Base-by-base conservation (phyloP, 2,329 filamentous ascomycete species). In the Fusarium virguliforme region DNA sequence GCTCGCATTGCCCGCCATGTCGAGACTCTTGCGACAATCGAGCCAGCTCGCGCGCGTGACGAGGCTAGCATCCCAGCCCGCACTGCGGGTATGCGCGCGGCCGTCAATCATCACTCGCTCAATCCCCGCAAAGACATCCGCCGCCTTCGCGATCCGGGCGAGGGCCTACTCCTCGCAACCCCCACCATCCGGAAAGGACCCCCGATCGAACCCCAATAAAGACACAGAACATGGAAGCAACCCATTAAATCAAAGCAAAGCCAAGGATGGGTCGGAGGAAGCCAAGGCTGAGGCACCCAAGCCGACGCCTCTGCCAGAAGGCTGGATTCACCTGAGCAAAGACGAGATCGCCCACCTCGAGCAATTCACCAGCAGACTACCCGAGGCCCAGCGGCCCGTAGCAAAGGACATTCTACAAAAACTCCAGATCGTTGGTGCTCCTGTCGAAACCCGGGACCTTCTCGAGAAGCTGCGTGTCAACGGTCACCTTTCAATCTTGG, bases 391-490 rank as follows among this genome's bases (percentile, higher is more conserved):
- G 80, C 84, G 85, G 40, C 81, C 88, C 56, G 82, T 86, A 24
- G 80, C 94, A 64, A 85, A 89, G 64, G 85, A 88, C 53, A 85
- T 90, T 8, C 81, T 92, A n/a, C 82, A 87, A 67, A 83, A 86
- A 30, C 86, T 95, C 67, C 89, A 90, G 81, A 85, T 86, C 66
- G 85, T 90, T 43, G 94, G 94, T 9, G 88, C 94, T 15, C 93
- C 94, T 1, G 75, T 82, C 24, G 93, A 94, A 77, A 81, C 94
- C 18, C 86, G 88, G 60, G 86, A 91, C 40, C 75, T 89, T 65
- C 79, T 89, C 43, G 77, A 80, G 38, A 86, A 87, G 70, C 86
- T 92, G 73, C 77, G 84, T 83, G 75, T 82, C 78, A 88, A 89
- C 18, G 88, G 91, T 41, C 90, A 90, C 50, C 67, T 81, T 51